Base-by-base conservation (phyloP, 768 basidiomycete species). In the Leccinum arenicola region DNA sequence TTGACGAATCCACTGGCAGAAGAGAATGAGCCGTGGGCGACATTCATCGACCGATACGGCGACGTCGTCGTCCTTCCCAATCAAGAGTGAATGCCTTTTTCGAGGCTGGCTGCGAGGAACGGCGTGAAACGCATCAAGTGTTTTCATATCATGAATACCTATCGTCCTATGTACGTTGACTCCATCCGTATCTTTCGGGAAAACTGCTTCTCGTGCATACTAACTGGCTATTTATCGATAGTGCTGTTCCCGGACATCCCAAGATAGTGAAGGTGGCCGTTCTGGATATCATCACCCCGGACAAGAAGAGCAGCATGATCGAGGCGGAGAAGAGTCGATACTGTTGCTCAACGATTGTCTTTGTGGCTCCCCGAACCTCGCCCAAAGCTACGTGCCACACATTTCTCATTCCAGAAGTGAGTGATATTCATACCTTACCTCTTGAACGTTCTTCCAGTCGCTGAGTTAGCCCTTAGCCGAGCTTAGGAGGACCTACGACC, bases 231-330 rank as follows among this genome's bases (percentile, higher is more conserved):
- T n/a, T n/a, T n/a, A 12, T 29, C 27, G 3, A 2, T 64, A 91
- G 89, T 58, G 70, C 80, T 21, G 82, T 86, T 27, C 79, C 86
- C 3, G 91, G 89, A 3, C 91, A 93, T 69, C 91, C 91, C 0
- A 84, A 83, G 61, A 77, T 80, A 51, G 78, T 80, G 55, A 91
- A 91, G 66, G 89, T 86, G 1, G 91, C 91, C 0, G 80, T 89
- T 21, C 86, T 93, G 61, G 92, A 95, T 70, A 91, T 95, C 54
- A 88, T 95, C 60, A 88, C 88, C 11, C 84, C 85, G 0, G 91
- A 93, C 65, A 67, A 88, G 35, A 76, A 75, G 45, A 78, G 74
- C 21, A 88, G 90, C 2, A 82, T 85, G 9, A 72, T 82, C 25
- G 89, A 88, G 10, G 86, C 91, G 15, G 82, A 8, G 90, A 88